A percentile compares a stretch with the other conserved stretches of the same genome.
phyloP scores from a whole-genome alignment of 345 rosid species.

The Viola odorata region DNA sequence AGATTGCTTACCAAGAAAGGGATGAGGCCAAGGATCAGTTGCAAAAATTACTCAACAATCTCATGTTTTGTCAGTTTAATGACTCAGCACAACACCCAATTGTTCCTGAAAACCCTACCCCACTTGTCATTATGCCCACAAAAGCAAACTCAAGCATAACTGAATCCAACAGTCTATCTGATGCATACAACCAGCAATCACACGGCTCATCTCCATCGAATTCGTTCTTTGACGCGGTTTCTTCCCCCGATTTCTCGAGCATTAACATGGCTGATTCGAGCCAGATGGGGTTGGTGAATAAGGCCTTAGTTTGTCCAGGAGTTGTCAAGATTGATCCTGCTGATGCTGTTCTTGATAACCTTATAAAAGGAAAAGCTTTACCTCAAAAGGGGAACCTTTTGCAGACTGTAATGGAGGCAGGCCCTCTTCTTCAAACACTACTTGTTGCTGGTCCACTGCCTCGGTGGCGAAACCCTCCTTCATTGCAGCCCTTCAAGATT shows the following conservation, averaged over 20 bases:
- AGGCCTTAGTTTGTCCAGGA: constrained; percentile 19
- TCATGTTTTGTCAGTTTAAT: constrained; percentile 22
- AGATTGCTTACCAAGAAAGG: constrained; percentile 65
- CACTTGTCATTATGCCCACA: constrained; percentile 11
- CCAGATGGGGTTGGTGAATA: constrained; percentile 18
- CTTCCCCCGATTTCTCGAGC: constrained; percentile 67
- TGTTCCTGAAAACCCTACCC: constrained; percentile 13
- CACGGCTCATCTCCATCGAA: constrained; percentile 66
- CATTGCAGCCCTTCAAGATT: constrained; percentile 48
- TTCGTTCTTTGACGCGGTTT: constrained; percentile 63
- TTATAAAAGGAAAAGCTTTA: constrained; percentile 45
- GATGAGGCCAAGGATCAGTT: constrained; percentile 70
- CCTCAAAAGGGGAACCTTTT: constrained; percentile 73
- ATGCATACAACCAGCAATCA: constrained; percentile 36
- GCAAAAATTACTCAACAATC: constrained; percentile 44
- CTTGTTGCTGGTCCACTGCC: constrained; percentile 93
- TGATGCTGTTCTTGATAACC: constrained; percentile 39
- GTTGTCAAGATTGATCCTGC: constrained; percentile 34
- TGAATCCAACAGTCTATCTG: constrained; percentile 63
- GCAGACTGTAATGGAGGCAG: constrained; percentile 61
- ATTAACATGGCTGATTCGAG: constrained; percentile 44
- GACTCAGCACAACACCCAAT: constrained; percentile 12
- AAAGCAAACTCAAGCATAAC: constrained; percentile 77
- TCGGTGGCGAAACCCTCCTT: constrained; percentile 94
- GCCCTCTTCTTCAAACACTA: constrained; percentile 74